Base-by-base conservation (phyloP, 805 yeast species). In the Komagataella pastoris region DNA sequence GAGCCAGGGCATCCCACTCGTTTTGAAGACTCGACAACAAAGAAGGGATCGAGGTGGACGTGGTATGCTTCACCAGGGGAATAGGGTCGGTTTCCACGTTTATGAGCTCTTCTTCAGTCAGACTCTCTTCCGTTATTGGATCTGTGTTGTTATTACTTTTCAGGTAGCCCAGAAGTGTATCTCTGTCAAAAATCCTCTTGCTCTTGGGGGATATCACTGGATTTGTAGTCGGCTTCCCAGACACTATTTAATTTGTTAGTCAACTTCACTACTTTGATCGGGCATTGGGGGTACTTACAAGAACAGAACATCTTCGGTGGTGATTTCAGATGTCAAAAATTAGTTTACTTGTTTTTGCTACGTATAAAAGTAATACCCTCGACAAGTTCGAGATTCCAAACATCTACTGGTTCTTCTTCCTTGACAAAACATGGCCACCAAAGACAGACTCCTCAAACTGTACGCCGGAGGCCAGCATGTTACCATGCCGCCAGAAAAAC, bases 1-100 rank as follows among this genome's bases (percentile, higher is more conserved):
- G 68, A 24, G 91, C 86, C 47, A 87, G 63, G 0, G 96, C 79
- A 61, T 90, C 97, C 89, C 95, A 90, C 65, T 89, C 96, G 54
- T 83, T 80, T 62, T 90, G 97, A 55, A 90, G 79, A 1, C 85
- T 70, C 2, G 87, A 72, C 50, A 90, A 69, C 58, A 90, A 65
- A 3, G 86, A 72, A 0, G 98, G 98, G 30, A 90, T 86, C 0
- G 95, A 85, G 19, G 81, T 76, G 53, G 71, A 60, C 0, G 75
- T 69, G 1, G 85, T 71, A 7, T 72, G 78, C 56, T 63, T 67
- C 49, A 55, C 44, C 3, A 50, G 30, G 12, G 56, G 57, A 3
- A 63, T 65, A 4, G 75, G 69, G 3, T 74, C 71, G 6, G 52
- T 44, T 12, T 58, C 55, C 7, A 68, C 58, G 3, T 68, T 66